A percentile compares a stretch with the other conserved stretches of the same genome.
These are phyloP conservation scores for Termitomyces sp. DNA, from an alignment of 768 basidiomycete genomes.

Conservation along the genomic window DNA sequence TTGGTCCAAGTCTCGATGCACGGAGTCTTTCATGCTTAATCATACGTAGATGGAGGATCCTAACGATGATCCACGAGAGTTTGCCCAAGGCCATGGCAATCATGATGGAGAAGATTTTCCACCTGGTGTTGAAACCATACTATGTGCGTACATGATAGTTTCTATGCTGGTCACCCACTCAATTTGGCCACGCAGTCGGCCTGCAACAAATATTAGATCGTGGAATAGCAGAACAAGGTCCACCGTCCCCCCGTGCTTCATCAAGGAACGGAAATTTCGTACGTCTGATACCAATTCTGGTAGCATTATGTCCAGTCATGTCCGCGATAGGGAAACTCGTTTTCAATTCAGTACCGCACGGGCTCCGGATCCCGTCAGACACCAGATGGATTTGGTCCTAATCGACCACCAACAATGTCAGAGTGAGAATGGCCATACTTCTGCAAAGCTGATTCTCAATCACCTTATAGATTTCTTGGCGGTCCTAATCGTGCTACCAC, in stretches of 20 bases:
- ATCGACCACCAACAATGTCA: conserved; percentile 43
- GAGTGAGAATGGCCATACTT: conserved; percentile 38
- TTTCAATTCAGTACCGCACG: conserved; percentile 15
- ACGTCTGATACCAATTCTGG: not conserved
- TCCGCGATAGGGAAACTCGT: conserved; percentile 10
- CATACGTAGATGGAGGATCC: conserved; percentile 66
- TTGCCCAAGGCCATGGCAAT: conserved; percentile 37
- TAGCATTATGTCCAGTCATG: not conserved
- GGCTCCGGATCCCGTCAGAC: conserved; percentile 12
- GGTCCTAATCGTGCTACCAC: conserved; percentile 25
- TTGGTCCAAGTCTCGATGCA: conserved; percentile 20
- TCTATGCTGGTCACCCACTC: not conserved
- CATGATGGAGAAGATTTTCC: conserved; percentile 29
- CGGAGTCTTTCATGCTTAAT: conserved; percentile 10
- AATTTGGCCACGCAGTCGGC: conserved; percentile 23
- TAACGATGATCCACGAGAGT: conserved; percentile 71
- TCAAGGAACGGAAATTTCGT: conserved; percentile 7
- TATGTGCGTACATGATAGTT: conserved; percentile 35
- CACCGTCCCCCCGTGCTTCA: conserved; percentile 6
- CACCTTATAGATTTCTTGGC: conserved; percentile 28
- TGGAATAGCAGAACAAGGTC: conserved; percentile 23
- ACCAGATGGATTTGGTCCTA: conserved; percentile 11
- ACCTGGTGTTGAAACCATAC: conserved; percentile 42
- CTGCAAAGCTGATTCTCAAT: not conserved
- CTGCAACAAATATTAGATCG: conserved; percentile 36